Conservation (phyloP, 352 stramenopile genomes). For the Phytophthora rubi region DNA sequence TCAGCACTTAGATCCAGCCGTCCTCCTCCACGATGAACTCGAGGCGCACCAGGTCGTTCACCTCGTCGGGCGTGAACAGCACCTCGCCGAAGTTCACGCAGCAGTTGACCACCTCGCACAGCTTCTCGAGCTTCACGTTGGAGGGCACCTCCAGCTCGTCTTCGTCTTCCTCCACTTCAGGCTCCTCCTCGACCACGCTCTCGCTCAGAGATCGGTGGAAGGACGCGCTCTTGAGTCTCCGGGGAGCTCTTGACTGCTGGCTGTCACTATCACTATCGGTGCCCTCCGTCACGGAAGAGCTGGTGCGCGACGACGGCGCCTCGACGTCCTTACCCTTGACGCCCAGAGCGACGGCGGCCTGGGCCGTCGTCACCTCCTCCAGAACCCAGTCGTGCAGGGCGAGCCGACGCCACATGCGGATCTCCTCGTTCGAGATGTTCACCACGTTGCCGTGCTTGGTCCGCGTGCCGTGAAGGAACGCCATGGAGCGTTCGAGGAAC, state of each 20-base stretch:
- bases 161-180: conserved; percentile 42
- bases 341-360: conserved; percentile 27
- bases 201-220: conserved; percentile 36
- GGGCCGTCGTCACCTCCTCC: conserved; percentile 56
- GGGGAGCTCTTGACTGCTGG: conserved; percentile 16
- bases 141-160: conserved; percentile 49
- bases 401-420: conserved; percentile 79
- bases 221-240: conserved; percentile 23
- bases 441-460: conserved; percentile 77
- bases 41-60: conserved; percentile 72
- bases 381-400: conserved; percentile 68
- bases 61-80: conserved; percentile 56
- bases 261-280: conserved; percentile 67
- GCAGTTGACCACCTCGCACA: conserved; percentile 68
- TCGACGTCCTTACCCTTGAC: conserved; percentile 53
- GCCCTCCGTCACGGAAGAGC: conserved; percentile 59
- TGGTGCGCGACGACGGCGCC: conserved; percentile 43
- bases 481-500: conserved; percentile 80
- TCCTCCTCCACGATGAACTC: conserved; percentile 86
- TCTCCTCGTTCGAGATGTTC: conserved; percentile 83
- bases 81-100: conserved; percentile 68
- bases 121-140: conserved; percentile 43
- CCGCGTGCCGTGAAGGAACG: conserved; percentile 66
- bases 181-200: conserved; percentile 40
- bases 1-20: conserved; percentile 71